These are phyloP conservation scores for Hura crepitans DNA, from an alignment of 441 rosid genomes.

Conservation along the genomic window DNA sequence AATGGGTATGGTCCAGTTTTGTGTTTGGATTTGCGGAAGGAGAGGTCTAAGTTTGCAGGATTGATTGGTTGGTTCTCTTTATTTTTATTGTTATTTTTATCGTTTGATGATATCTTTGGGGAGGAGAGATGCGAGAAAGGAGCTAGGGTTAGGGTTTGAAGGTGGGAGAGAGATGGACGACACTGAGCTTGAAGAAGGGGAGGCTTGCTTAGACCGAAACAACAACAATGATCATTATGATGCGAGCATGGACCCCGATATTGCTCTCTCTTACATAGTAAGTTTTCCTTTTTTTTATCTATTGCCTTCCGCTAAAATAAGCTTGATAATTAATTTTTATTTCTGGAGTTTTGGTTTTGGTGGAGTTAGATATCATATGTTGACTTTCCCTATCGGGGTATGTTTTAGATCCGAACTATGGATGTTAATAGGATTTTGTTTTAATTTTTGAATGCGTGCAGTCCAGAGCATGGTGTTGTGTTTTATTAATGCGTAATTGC, in stretches of 20 bases:
- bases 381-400: constrained; percentile 21
- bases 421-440: constrained; percentile 16
- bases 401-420: constrained; percentile 30
- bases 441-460: constrained; percentile 20
- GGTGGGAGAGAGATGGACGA: constrained; percentile 61
- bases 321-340: not conserved
- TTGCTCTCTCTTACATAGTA: constrained; percentile 78
- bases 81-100: constrained; percentile 7
- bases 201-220: constrained; percentile 74
- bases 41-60: constrained; percentile 19
- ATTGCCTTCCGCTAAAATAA: not conserved
- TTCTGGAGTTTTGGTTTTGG: not conserved
- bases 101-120: constrained; percentile 58
- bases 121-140: constrained; percentile 60
- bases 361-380: constrained; percentile 18
- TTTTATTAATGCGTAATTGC: constrained; percentile 17
- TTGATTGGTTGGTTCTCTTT: constrained; percentile 17
- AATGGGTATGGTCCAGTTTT: constrained; percentile 31
- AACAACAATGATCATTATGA: constrained; percentile 41
- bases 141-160: constrained; percentile 57
- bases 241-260: constrained; percentile 62
- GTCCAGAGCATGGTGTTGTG: constrained; percentile 23
- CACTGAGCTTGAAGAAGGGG: constrained; percentile 96
- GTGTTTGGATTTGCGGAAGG: constrained; percentile 24
- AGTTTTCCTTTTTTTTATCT: constrained; percentile 24